phyloP scores from a whole-genome alignment of 2,329 filamentous ascomycete genomes.

The Colletotrichum navitas region DNA sequence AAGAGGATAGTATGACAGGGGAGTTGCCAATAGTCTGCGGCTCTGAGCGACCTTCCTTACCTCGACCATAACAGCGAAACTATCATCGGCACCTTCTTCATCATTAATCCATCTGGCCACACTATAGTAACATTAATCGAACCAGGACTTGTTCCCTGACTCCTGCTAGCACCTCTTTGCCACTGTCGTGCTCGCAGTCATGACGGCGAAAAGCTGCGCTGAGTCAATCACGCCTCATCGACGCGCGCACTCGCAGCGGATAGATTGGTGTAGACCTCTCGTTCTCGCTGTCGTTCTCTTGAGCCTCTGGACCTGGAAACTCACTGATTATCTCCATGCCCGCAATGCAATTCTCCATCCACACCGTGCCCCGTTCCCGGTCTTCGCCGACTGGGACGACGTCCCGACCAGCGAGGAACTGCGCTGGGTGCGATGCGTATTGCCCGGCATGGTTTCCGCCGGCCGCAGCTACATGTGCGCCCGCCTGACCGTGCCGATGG shows the following conservation, averaged over 20 bases:
- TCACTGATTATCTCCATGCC: constrained; percentile 15
- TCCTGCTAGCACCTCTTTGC: background rate
- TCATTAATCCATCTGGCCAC: background rate
- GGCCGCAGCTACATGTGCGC: constrained; percentile 53
- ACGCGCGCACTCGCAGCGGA: constrained; percentile 1
- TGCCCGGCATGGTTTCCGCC: constrained; percentile 43
- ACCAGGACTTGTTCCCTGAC: background rate
- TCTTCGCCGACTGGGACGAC: constrained; percentile 47
- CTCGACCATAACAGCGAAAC: constrained; percentile 4
- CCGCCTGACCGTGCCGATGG: constrained; percentile 61
- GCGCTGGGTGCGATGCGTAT: constrained; percentile 58
- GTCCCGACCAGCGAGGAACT: constrained; percentile 60
- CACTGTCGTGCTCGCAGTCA: constrained; percentile 3
- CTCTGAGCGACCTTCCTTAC: background rate
- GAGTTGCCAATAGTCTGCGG: background rate
- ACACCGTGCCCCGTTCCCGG: background rate
- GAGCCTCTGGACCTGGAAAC: constrained; percentile 27
- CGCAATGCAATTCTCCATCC: constrained; percentile 18
- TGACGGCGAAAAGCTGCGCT: constrained; percentile 38
- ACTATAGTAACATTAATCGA: background rate
- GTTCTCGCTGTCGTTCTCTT: constrained; percentile 27
- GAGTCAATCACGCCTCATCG: constrained; percentile 27
- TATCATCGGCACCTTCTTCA: background rate
- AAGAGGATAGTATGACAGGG: background rate
- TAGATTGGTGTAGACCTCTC: constrained; percentile 27